A percentile compares a stretch with the other conserved stretches of the same genome.
Evolutionary conservation across 192 early-diverging fungal genomes (phyloP).

Genomic region (Gamsiella multidivaricata): DNA sequence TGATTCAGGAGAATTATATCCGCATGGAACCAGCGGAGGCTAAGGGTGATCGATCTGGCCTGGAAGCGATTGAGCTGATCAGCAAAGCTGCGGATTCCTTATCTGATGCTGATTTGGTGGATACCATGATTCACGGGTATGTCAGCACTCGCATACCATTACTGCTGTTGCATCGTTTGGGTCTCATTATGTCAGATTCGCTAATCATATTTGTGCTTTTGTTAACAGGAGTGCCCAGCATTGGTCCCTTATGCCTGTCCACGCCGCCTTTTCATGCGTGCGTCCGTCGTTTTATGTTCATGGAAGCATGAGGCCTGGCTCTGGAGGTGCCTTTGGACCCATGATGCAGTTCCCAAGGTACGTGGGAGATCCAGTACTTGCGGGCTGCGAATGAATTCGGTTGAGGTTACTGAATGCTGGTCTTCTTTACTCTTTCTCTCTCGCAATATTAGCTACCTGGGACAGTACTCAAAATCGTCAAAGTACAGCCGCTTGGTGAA

Average conservation of each 20-base stretch:
- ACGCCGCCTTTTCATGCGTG: constrained; percentile 86
- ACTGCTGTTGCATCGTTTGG: too few relatives aligned
- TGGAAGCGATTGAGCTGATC: constrained; percentile 67
- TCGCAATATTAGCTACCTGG: constrained; percentile 78
- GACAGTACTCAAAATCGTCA: constrained; percentile 84
- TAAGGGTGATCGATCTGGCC: constrained; percentile 11
- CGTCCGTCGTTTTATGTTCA: constrained; percentile 85
- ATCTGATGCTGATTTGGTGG: constrained; percentile 84
- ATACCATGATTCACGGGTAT: constrained; percentile 74
- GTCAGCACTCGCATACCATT: too few relatives aligned
- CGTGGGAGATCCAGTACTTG: too few relatives aligned
- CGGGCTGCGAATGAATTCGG: neutral
- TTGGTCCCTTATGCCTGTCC: constrained; percentile 92
- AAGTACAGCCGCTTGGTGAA: constrained; percentile 78
- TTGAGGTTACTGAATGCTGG: neutral
- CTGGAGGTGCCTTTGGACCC: constrained; percentile 31
- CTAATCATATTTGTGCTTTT: too few relatives aligned
- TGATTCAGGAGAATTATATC: constrained; percentile 97
- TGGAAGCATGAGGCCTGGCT: constrained; percentile 63
- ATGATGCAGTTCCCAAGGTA: constrained; percentile 51
- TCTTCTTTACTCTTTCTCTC: neutral
- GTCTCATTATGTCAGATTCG: too few relatives aligned
- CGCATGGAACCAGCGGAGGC: constrained; percentile 67
- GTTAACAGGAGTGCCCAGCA: constrained; percentile 76
- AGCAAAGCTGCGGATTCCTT: constrained; percentile 90